A percentile compares a stretch with the other conserved stretches of the same genome.
Conservation (phyloP, 1,139 yeast species). For the Pichiaceae sp. region DNA sequence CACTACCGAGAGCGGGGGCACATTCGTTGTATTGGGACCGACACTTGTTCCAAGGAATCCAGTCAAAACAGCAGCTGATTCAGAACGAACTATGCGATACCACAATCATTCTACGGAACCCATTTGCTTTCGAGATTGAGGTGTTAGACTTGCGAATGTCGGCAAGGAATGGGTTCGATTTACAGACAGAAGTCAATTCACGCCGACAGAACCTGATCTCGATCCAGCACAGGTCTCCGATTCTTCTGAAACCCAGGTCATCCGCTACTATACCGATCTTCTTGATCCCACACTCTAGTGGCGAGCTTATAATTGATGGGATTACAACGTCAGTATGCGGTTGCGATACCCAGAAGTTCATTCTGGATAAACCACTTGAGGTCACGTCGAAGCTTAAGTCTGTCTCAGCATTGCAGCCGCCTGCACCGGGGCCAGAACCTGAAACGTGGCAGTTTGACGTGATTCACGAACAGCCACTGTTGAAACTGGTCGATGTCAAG, state of each 20-base stretch:
- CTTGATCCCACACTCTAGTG: constrained; percentile 35
- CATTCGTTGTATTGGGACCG: constrained; percentile 18
- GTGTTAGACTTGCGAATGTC: constrained; percentile 44
- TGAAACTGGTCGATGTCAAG: constrained; percentile 45
- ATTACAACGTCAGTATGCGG: constrained; percentile 39
- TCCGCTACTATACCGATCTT: constrained; percentile 31
- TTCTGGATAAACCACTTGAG: constrained; percentile 9
- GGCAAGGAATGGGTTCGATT: constrained; percentile 22
- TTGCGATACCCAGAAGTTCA: constrained; percentile 30
- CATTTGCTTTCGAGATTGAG: constrained; percentile 68
- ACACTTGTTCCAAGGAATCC: constrained; percentile 12
- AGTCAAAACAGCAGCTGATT: constrained; percentile 31
- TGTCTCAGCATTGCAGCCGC: not conserved
- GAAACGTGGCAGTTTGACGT: constrained; percentile 27
- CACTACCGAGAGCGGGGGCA: constrained; percentile 17
- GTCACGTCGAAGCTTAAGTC: constrained; percentile 3
- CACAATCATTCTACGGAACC: constrained; percentile 61
- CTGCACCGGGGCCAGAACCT: not conserved
- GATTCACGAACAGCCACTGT: constrained; percentile 58
- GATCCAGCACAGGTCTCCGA: constrained; percentile 7
- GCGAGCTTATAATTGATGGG: constrained; percentile 33
- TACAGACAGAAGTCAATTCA: constrained; percentile 19
- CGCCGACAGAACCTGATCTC: constrained; percentile 11
- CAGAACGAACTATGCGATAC: constrained; percentile 50
- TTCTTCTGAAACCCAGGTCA: constrained; percentile 26